Evolutionary conservation across 306 rosid species (phyloP), one percentile per base, ranked within the genome.

Genomic region (Parietaria judaica): DNA sequence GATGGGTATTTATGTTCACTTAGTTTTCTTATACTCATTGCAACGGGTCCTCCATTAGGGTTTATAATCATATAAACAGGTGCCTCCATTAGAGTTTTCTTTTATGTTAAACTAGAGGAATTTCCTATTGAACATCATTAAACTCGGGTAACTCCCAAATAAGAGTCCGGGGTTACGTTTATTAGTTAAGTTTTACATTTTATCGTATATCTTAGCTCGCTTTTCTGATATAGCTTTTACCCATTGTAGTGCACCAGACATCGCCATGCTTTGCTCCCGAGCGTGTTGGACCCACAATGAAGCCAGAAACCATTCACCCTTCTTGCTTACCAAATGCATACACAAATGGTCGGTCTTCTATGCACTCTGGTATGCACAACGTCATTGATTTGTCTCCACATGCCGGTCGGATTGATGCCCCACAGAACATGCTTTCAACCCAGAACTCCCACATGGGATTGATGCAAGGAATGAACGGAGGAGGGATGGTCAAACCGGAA

Each of bases 391-490:
- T 88, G 78, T 62, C 87, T 58, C 68, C 79, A 54, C 84, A 75
- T 76, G 65, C 80, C 50, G 68, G 70, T 64, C 75, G 95, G 83
- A 74, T 79, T 52, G 88, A 80, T 68, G 83, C 75, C 63, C 80
- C 81, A 61, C 72, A 80, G 37, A 79, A 66, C 66, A 70, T 84
- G 80, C 71, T 79, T 52, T 75, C 84, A 11, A 69, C 78, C 75
- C 86, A 81, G 62, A 73, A 56, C 67, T 66, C 96, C 60, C 85
- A 84, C 80, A 62, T 82, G 68, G 81, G 84, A 57, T 36, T 88
- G 70, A 82, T 83, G 66, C 92, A 81, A 60, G 98, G 88, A 68
- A 80, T 75, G 31, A 92, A 88, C 57, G 91, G 89, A 58, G 86
- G 82, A 58, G 86, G 82, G 14, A 80, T 85, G 71, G 71, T 84